Evolutionary conservation across 371 early-diverging fungal genomes (phyloP).

Genomic region (Chytridium lagenaria): DNA sequence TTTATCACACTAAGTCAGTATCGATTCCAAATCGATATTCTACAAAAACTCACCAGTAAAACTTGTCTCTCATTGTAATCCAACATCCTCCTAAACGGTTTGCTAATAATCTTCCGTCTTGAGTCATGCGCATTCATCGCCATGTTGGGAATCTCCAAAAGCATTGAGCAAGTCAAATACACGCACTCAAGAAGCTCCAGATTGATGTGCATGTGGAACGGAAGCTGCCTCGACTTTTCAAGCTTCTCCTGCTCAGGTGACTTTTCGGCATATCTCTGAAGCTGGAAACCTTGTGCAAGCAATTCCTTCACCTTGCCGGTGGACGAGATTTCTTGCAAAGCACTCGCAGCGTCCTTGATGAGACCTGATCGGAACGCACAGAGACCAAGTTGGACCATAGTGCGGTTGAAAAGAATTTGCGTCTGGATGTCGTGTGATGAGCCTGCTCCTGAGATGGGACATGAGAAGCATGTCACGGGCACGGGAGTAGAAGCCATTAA

Average conservation of each 20-base stretch:
- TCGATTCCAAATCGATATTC: no score
- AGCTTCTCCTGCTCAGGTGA: conserved; percentile 88
- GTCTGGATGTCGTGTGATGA: conserved; percentile 87
- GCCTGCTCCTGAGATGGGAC: conserved; percentile 95
- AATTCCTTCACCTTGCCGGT: conserved; percentile 91
- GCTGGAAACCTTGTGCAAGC: conserved; percentile 90
- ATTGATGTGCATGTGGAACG: conserved; percentile 99
- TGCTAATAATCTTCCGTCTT: conserved; percentile 84
- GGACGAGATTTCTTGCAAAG: conserved; percentile 88
- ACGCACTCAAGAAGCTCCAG: conserved; percentile 96
- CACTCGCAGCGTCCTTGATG: conserved; percentile 84
- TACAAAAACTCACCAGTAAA: conserved; percentile 69
- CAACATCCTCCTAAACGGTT: conserved; percentile 91
- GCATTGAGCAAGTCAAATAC: conserved; percentile 93
- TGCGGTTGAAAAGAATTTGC: conserved; percentile 95
- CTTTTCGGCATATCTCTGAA: conserved; percentile 70
- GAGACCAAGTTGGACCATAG: conserved; percentile 94
- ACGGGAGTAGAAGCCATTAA: conserved; percentile 89
- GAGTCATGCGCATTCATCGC: conserved; percentile 84
- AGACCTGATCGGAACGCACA: conserved; percentile 95
- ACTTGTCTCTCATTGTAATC: conserved; percentile 95
- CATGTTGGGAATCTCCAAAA: conserved; percentile 95
- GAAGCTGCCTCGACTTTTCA: conserved; percentile 93
- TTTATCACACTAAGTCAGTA: conserved; percentile 27
- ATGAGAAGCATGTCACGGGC: conserved; percentile 97